A percentile compares a stretch with the other conserved stretches of the same genome.
Conservation (phyloP, 2,329 filamentous ascomycete genomes). For the Ophioceras dolichostomum region DNA sequence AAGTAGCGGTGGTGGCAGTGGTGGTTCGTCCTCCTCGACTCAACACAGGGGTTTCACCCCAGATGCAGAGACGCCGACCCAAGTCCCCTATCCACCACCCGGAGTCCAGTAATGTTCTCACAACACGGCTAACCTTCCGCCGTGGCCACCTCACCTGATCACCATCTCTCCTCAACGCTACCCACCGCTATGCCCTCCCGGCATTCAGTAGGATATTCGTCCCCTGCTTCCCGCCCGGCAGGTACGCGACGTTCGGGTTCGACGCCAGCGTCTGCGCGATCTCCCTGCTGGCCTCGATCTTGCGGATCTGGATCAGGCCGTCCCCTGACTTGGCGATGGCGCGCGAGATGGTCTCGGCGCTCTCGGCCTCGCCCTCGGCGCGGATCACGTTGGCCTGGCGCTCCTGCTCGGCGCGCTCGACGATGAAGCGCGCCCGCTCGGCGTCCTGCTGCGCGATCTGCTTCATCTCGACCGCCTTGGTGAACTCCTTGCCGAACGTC, state of each 20-base stretch:
- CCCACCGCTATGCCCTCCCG: constrained; percentile 23
- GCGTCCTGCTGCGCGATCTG: constrained; percentile 99
- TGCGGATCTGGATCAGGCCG: constrained; percentile 87
- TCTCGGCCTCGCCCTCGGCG: constrained; percentile 95
- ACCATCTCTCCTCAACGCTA: background rate
- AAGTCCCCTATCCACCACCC: too few relatives aligned
- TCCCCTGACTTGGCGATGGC: constrained; percentile 79
- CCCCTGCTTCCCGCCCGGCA: constrained; percentile 65
- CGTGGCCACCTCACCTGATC: background rate
- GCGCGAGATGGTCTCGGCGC: constrained; percentile 87
- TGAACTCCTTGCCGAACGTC: constrained; percentile 99
- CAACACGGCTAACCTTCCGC: background rate
- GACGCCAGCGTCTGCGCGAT: constrained; percentile 80
- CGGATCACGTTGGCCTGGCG: constrained; percentile 96
- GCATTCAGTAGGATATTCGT: constrained; percentile 43
- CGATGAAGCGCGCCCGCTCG: constrained; percentile 92
- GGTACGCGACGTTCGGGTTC: constrained; percentile 93
- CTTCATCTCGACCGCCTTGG: constrained; percentile 97
- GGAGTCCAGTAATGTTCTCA: background rate
- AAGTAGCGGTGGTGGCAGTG: too few relatives aligned
- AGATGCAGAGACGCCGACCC: too few relatives aligned
- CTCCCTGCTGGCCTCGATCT: constrained; percentile 93
- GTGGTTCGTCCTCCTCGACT: too few relatives aligned
- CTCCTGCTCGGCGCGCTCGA: constrained; percentile 98
- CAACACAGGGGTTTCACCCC: too few relatives aligned